phyloP scores from a whole-genome alignment of 176 grass and related monocot genomes.

The Carex myosuroides region DNA sequence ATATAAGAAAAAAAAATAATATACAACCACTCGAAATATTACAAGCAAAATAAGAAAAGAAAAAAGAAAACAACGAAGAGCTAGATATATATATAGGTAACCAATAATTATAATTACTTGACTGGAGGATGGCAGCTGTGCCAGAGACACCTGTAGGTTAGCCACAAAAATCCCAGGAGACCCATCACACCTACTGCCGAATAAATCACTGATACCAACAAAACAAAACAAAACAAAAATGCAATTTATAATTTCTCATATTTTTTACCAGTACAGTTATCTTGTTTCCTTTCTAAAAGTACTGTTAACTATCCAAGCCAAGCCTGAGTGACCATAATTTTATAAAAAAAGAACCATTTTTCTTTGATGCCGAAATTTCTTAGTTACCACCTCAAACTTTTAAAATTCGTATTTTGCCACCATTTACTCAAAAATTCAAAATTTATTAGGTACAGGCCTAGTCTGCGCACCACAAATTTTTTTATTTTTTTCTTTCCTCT shows the following conservation, averaged over 20 bases:
- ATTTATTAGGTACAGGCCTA: too few relatives aligned
- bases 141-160: constrained; percentile 6
- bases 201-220: neutral
- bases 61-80: neutral
- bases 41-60: neutral
- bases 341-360: neutral
- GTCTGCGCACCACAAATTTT: too few relatives aligned
- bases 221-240: neutral
- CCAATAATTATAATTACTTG: neutral
- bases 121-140: constrained; percentile 7
- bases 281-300: neutral
- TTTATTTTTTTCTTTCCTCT: too few relatives aligned
- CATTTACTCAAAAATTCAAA: too few relatives aligned
- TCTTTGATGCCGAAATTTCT: too few relatives aligned
- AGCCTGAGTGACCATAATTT: neutral
- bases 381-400: too few relatives aligned
- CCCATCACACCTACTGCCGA: neutral
- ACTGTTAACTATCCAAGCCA: neutral
- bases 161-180: neutral
- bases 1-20: too few relatives aligned
- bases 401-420: too few relatives aligned
- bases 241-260: neutral
- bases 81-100: neutral
- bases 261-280: neutral
- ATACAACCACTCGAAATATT: neutral